Evolutionary conservation across 169 alveolate species (phyloP).

Genomic region (Besnoitia besnoiti): DNA sequence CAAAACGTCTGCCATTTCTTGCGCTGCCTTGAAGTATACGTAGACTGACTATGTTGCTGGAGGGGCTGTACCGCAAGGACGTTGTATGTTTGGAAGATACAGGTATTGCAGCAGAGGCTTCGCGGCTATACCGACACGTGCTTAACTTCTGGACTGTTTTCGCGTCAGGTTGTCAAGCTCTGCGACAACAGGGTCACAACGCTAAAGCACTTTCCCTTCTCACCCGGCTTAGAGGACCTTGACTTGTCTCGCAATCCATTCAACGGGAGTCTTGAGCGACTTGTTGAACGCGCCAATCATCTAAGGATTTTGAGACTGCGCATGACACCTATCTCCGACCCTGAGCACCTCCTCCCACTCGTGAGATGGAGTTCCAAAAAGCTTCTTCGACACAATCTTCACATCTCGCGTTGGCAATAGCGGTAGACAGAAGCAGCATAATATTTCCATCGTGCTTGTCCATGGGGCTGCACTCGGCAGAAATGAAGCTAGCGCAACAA

Average conservation of each 20-base stretch:
- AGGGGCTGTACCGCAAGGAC: too few relatives aligned
- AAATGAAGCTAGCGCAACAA: not conserved
- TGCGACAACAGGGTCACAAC: not conserved
- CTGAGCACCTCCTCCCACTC: not conserved
- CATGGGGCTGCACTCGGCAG: not conserved
- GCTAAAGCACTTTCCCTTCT: constrained; percentile 1
- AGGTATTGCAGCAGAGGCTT: too few relatives aligned
- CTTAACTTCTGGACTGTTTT: too few relatives aligned
- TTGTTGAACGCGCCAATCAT: not conserved
- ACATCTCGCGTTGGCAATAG: too few relatives aligned
- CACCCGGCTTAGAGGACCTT: not conserved
- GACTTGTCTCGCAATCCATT: not conserved
- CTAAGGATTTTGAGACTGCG: not conserved
- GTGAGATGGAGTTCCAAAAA: not conserved
- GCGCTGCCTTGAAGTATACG: too few relatives aligned
- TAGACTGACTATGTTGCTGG: too few relatives aligned
- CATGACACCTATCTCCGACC: not conserved
- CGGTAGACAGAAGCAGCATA: too few relatives aligned
- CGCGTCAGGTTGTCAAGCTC: not conserved
- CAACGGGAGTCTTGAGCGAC: not conserved
- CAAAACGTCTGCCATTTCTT: too few relatives aligned
- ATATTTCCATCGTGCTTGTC: not conserved
- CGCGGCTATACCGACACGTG: too few relatives aligned
- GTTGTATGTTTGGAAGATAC: too few relatives aligned
- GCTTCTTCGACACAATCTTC: not conserved